phyloP scores from a whole-genome alignment of 441 rosid species.

The Metrosideros polymorpha region DNA sequence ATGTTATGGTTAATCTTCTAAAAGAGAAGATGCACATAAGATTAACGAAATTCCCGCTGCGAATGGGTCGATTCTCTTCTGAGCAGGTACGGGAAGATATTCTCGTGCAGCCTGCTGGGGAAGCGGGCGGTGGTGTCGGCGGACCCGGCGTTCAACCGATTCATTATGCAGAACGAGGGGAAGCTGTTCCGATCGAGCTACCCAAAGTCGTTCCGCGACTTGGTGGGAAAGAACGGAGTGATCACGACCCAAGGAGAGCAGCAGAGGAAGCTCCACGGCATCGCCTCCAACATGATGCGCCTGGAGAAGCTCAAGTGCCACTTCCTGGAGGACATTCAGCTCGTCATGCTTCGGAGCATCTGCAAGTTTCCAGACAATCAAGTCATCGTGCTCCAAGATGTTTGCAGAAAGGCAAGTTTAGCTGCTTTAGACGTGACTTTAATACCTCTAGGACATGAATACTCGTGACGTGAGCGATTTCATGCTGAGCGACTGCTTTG shows the following conservation, averaged over 20 bases:
- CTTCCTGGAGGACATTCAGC: constrained; percentile 52
- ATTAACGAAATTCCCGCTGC: neutral
- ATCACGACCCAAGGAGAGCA: constrained; percentile 73
- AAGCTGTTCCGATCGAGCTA: constrained; percentile 70
- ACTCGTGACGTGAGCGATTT: neutral
- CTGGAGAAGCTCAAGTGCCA: constrained; percentile 54
- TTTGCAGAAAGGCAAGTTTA: constrained; percentile 64
- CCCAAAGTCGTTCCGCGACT: constrained; percentile 74
- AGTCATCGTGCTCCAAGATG: constrained; percentile 59
- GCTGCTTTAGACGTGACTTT: neutral
- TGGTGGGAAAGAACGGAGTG: constrained; percentile 82
- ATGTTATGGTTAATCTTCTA: neutral
- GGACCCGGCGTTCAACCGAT: constrained; percentile 57
- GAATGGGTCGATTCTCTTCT: neutral
- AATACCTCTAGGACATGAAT: neutral
- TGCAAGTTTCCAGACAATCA: constrained; percentile 27
- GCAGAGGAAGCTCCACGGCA: constrained; percentile 63
- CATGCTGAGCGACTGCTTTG: neutral
- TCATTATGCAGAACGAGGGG: constrained; percentile 74
- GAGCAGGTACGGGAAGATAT: constrained; percentile 58
- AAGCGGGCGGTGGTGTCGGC: constrained; percentile 66
- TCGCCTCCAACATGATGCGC: constrained; percentile 73
- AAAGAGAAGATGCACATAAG: neutral
- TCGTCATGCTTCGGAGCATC: constrained; percentile 40
- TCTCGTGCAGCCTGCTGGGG: constrained; percentile 68